These are phyloP conservation scores for Coemansia furcata DNA, from an alignment of 192 early-diverging fungal species.

Conservation along the genomic window DNA sequence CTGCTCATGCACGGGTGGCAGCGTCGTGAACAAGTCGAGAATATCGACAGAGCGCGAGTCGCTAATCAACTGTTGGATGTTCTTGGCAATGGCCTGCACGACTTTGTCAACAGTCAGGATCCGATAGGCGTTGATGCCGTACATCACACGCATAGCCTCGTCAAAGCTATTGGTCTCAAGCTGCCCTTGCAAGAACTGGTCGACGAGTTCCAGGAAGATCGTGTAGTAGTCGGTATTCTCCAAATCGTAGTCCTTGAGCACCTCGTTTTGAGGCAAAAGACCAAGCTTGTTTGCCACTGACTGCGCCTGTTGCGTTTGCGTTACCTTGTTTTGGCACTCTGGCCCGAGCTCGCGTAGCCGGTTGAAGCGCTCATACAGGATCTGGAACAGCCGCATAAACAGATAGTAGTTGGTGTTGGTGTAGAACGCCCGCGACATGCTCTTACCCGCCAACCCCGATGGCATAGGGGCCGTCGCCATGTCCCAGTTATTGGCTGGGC, in stretches of 20 bases:
- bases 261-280: conserved; percentile 49
- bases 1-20: conserved; percentile 46
- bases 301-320: conserved; percentile 30
- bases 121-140: conserved; percentile 84
- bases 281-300: conserved; percentile 50
- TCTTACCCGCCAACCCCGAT: conserved; percentile 23
- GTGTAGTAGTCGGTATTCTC: conserved; percentile 72
- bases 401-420: conserved; percentile 83
- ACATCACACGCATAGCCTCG: conserved; percentile 81
- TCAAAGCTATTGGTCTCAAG: conserved; percentile 83
- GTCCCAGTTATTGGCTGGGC: conserved; percentile 22
- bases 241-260: conserved; percentile 59
- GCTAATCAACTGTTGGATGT: conserved; percentile 63
- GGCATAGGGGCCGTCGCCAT: conserved; percentile 12
- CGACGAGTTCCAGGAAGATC: conserved; percentile 70
- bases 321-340: conserved; percentile 48
- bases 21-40: conserved; percentile 63
- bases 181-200: conserved; percentile 77
- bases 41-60: conserved; percentile 67
- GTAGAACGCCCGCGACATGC: conserved; percentile 71
- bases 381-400: conserved; percentile 84
- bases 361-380: conserved; percentile 79
- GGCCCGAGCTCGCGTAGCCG: conserved; percentile 74
- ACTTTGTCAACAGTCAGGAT: conserved; percentile 91
- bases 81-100: conserved; percentile 76